A percentile compares a stretch with the other conserved stretches of the same genome.
Conservation (phyloP, 139 green algal species). For the Diplosphaera chodatii region DNA sequence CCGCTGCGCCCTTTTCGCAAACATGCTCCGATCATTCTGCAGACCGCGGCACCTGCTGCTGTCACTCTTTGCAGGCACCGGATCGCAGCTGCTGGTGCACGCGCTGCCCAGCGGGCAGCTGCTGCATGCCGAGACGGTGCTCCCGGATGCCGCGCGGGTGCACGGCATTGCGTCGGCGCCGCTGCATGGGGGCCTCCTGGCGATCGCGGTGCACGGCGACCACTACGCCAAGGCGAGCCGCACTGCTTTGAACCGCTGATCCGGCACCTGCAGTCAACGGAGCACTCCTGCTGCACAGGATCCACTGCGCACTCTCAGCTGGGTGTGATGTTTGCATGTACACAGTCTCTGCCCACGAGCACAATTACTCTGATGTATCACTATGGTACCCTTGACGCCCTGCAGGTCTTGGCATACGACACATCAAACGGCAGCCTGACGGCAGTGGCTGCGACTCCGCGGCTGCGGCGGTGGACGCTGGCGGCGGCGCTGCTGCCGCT, state of each 20-base stretch:
- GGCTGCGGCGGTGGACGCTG: no score
- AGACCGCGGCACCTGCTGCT: constrained; percentile 4
- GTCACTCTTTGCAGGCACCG: constrained; percentile 12
- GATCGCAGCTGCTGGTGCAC: constrained; percentile 20
- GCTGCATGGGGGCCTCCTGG: neutral
- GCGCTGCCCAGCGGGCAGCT: constrained; percentile 4
- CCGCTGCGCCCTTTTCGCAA: no score
- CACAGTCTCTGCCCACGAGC: no score
- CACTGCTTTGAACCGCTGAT: no score
- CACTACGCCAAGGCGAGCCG: constrained; percentile 6
- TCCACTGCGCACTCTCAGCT: neutral
- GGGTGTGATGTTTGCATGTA: no score
- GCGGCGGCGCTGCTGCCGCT: no score
- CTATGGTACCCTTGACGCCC: constrained; percentile 5
- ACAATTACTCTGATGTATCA: no score
- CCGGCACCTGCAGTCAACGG: no score
- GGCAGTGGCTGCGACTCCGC: no score
- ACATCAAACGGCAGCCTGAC: no score
- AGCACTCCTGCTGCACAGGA: no score
- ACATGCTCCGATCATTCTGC: neutral
- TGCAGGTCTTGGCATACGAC: neutral
- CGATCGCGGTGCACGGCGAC: constrained; percentile 25
- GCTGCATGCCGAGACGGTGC: neutral
- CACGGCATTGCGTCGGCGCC: constrained; percentile 16
- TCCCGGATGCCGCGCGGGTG: constrained; percentile 8